Evolutionary conservation across 1,284 basidiomycete genomes (phyloP).

Genomic region (Fomitopsis schrenkii): DNA sequence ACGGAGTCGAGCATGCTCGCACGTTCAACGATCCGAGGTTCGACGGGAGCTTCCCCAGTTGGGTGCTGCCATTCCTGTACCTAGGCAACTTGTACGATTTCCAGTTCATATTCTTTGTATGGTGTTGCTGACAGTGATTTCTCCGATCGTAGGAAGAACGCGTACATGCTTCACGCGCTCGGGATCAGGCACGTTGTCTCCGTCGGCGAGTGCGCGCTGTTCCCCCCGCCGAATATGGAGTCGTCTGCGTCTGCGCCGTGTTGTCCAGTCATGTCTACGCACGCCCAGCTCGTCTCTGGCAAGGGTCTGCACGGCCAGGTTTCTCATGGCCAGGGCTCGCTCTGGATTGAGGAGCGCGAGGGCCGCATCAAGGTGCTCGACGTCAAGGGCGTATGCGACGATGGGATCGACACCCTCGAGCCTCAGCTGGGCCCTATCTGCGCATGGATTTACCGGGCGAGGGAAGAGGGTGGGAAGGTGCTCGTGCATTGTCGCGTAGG

Average conservation of each 20-base stretch:
- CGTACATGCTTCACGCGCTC: slow-evolving; percentile 92
- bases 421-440: slow-evolving; percentile 86
- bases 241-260: slow-evolving; percentile 8
- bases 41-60: slow-evolving; percentile 93
- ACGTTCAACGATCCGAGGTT: slow-evolving; percentile 89
- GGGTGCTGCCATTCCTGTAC: slow-evolving; percentile 93
- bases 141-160: slow-evolving; percentile 68
- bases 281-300: slow-evolving; percentile 38
- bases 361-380: slow-evolving; percentile 87
- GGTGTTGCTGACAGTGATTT: neutral
- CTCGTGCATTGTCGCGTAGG: slow-evolving; percentile 97
- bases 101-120: slow-evolving; percentile 6
- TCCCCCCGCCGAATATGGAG: slow-evolving; percentile 51
- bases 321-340: slow-evolving; percentile 38
- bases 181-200: slow-evolving; percentile 98
- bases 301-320: slow-evolving; percentile 49
- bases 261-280: slow-evolving; percentile 21
- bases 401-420: slow-evolving; percentile 92
- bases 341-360: slow-evolving; percentile 84
- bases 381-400: slow-evolving; percentile 88
- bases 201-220: slow-evolving; percentile 89
- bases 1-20: slow-evolving; percentile 92
- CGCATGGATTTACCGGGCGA: slow-evolving; percentile 89
- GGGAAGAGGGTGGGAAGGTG: slow-evolving; percentile 80
- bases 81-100: slow-evolving; percentile 85